These are phyloP conservation scores for Fusarium globosum DNA, from an alignment of 2,329 filamentous ascomycete genomes.

Conservation along the genomic window DNA sequence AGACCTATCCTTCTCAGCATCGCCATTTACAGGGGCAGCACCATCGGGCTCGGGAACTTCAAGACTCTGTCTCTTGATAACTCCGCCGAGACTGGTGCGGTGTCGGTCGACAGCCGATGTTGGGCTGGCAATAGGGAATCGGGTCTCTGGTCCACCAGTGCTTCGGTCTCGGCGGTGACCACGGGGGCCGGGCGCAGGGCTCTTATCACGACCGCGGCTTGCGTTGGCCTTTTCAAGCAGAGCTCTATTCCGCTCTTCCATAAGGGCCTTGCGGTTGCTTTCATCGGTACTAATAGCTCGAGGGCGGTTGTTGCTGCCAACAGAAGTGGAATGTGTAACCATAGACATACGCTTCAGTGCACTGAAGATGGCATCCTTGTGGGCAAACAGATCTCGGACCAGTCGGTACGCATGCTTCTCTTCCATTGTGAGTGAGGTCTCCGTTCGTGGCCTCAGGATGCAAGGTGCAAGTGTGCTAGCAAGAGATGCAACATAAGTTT, in stretches of 20 bases:
- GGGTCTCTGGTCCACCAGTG: slow-evolving; percentile 76
- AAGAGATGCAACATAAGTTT: slow-evolving; percentile 81
- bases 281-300: slow-evolving; percentile 95
- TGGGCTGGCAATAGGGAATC: slow-evolving; percentile 84
- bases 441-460: slow-evolving; percentile 85
- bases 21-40: slow-evolving; percentile 58
- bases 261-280: slow-evolving; percentile 90
- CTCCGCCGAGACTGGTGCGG: slow-evolving; percentile 60
- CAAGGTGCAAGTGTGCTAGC: slow-evolving; percentile 83
- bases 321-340: slow-evolving; percentile 72
- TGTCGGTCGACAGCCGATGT: slow-evolving; percentile 64
- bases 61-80: slow-evolving; percentile 74
- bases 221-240: slow-evolving; percentile 75
- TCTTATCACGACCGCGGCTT: slow-evolving; percentile 77
- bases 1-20: slow-evolving; percentile 41
- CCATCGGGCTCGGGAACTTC: slow-evolving; percentile 78
- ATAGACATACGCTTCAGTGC: slow-evolving; percentile 92
- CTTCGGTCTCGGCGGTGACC: slow-evolving; percentile 85
- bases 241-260: slow-evolving; percentile 91
- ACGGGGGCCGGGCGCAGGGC: slow-evolving; percentile 72
- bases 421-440: slow-evolving; percentile 93
- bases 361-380: slow-evolving; percentile 95
- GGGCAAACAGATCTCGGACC: slow-evolving; percentile 88
- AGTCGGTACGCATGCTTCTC: slow-evolving; percentile 93
- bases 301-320: slow-evolving; percentile 67